Percentiles rank a stretch among this genome's conserved stretches.
Conservation (phyloP, 441 rosid species). For the Theobroma grandiflorum region DNA sequence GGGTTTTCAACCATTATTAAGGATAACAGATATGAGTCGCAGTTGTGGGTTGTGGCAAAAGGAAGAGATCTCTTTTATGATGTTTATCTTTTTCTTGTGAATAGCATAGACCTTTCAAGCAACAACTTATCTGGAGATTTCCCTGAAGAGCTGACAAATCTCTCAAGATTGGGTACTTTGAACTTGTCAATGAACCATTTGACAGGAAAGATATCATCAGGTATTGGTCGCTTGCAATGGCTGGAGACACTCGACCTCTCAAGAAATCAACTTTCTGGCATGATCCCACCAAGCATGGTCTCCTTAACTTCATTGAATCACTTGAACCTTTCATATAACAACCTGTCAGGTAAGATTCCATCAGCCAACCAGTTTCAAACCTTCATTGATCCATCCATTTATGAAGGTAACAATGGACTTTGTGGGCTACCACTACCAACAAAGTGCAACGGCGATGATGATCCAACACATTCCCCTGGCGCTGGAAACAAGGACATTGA, state of each 20-base stretch:
- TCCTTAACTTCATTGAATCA: slow-evolving; percentile 1
- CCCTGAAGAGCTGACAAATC: slow-evolving; percentile 23
- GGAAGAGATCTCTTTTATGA: slow-evolving; percentile 12
- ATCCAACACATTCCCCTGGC: neutral
- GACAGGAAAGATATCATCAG: slow-evolving; percentile 29
- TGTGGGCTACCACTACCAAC: slow-evolving; percentile 1
- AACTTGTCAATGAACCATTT: slow-evolving; percentile 35
- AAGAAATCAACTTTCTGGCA: slow-evolving; percentile 23
- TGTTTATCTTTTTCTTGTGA: slow-evolving; percentile 15
- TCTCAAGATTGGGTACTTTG: slow-evolving; percentile 21
- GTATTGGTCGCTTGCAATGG: slow-evolving; percentile 17
- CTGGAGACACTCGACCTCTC: slow-evolving; percentile 38
- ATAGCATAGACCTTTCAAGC: slow-evolving; percentile 15
- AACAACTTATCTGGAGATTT: slow-evolving; percentile 30
- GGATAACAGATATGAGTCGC: neutral
- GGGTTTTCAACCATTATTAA: neutral
- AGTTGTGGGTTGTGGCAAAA: slow-evolving; percentile 13
- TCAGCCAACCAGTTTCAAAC: slow-evolving; percentile 16
- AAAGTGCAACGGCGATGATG: neutral
- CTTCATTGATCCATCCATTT: slow-evolving; percentile 8
- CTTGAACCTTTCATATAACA: slow-evolving; percentile 48
- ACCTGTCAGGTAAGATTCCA: slow-evolving; percentile 38
- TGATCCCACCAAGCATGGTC: slow-evolving; percentile 17
- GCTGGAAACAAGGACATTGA: neutral
- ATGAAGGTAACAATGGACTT: neutral